Conservation (phyloP, 176 grass and related monocot genomes). For the Oropetium thomaeum region DNA sequence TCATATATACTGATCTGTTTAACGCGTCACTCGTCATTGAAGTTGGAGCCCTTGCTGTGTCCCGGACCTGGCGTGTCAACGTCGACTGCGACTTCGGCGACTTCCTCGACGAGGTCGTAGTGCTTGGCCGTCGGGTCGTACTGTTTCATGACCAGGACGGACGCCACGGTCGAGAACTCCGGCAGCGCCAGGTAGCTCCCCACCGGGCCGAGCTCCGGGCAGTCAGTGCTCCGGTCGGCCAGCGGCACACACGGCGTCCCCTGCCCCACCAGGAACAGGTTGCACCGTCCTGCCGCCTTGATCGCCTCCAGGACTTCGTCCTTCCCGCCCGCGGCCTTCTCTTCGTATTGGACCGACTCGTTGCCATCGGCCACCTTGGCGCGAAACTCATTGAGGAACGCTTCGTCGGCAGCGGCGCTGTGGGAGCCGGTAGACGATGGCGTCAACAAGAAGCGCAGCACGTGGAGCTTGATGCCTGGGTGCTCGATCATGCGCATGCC, state of each 20-base stretch:
- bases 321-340: constrained; percentile 1
- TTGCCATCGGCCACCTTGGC: constrained; percentile 22
- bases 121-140: constrained; percentile 43
- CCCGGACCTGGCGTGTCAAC: constrained; percentile 36
- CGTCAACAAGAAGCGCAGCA: constrained; percentile 34
- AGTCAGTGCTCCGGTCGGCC: constrained; percentile 35
- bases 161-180: constrained; percentile 48
- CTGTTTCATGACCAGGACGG: constrained; percentile 55
- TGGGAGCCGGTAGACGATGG: background rate
- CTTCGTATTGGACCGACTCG: constrained; percentile 41
- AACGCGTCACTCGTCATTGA: background rate
- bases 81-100: constrained; percentile 14
- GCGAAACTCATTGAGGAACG: constrained; percentile 26
- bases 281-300: constrained; percentile 19
- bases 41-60: background rate
- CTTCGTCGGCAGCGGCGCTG: background rate
- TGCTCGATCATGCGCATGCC: constrained; percentile 58
- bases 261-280: constrained; percentile 53
- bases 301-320: constrained; percentile 21
- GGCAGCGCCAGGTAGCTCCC: constrained; percentile 47
- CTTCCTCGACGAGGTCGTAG: constrained; percentile 43
- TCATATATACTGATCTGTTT: too few species aligned
- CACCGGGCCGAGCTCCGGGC: constrained; percentile 58
- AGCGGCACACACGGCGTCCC: constrained; percentile 22
- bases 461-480: constrained; percentile 43